Percentiles rank a stretch among this genome's conserved stretches.
phyloP scores from a whole-genome alignment of 2,329 filamentous ascomycete species.

The Ceratocystis cacaofunesta region DNA sequence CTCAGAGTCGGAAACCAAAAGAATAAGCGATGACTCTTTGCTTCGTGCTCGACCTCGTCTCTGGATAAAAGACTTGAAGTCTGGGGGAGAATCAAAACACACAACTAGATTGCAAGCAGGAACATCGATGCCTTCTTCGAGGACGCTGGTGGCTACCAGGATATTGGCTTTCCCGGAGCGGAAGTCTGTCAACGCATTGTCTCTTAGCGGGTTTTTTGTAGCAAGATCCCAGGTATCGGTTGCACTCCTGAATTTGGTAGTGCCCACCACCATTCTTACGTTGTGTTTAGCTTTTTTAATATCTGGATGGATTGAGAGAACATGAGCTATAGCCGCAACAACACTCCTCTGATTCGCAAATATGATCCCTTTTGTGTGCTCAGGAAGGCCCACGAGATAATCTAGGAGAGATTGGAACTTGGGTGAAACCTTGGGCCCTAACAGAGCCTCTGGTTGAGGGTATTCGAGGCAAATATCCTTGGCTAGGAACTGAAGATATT shows the following conservation, averaged over 20 bases:
- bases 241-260: constrained; percentile 25
- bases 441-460: constrained; percentile 18
- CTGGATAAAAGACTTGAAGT: constrained; percentile 44
- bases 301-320: constrained; percentile 39
- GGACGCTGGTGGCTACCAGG: constrained; percentile 46
- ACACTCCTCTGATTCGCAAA: constrained; percentile 52
- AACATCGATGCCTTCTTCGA: constrained; percentile 55
- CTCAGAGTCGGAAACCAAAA: constrained; percentile 26
- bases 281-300: constrained; percentile 31
- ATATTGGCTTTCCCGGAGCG: constrained; percentile 39
- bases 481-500: constrained; percentile 39
- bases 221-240: constrained; percentile 29
- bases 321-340: constrained; percentile 42
- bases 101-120: constrained; percentile 48
- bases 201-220: constrained; percentile 22
- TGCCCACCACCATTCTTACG: constrained; percentile 43
- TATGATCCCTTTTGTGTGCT: constrained; percentile 39
- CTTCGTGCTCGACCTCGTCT: constrained; percentile 39
- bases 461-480: constrained; percentile 23
- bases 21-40: constrained; percentile 34
- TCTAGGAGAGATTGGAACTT: constrained; percentile 42
- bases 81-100: constrained; percentile 37
- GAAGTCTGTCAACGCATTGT: constrained; percentile 32
- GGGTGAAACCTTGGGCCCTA: constrained; percentile 31
- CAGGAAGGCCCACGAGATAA: constrained; percentile 26